Conservation (phyloP, 1,139 yeast genomes). For the Nadsonia starkeyi-henricii region DNA sequence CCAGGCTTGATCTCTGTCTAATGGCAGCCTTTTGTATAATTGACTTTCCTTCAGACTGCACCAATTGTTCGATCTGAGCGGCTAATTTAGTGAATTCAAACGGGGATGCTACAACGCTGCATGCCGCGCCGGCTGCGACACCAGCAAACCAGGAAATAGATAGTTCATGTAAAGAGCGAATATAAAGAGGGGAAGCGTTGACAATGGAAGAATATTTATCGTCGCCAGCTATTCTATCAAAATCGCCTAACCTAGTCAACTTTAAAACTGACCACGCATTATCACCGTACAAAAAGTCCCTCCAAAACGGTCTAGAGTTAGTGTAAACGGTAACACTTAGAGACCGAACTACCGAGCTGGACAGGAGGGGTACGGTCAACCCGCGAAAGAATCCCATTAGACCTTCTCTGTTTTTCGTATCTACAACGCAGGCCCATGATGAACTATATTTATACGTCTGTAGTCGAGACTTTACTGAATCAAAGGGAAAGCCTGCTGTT, state of each 20-base stretch:
- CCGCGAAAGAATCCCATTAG: slow-evolving; percentile 64
- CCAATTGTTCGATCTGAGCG: slow-evolving; percentile 47
- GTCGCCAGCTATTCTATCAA: not conserved
- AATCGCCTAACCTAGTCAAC: not conserved
- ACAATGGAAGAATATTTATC: not conserved
- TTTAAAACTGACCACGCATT: not conserved
- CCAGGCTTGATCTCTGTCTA: slow-evolving; percentile 24
- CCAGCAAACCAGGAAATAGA: slow-evolving; percentile 44
- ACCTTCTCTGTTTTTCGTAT: slow-evolving; percentile 52
- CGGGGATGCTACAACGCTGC: slow-evolving; percentile 64
- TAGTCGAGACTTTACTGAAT: slow-evolving; percentile 72
- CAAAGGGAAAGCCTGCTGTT: slow-evolving; percentile 69
- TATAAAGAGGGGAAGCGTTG: not conserved
- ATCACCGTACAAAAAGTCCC: slow-evolving; percentile 1
- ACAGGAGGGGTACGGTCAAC: slow-evolving; percentile 52
- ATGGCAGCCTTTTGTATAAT: slow-evolving; percentile 1
- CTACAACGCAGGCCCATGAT: slow-evolving; percentile 43
- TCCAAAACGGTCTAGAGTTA: slow-evolving; percentile 1
- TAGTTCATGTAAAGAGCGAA: not conserved
- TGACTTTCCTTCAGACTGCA: slow-evolving; percentile 21
- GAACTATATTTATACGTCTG: slow-evolving; percentile 59
- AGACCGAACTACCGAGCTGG: slow-evolving; percentile 53
- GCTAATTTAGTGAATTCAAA: slow-evolving; percentile 75
- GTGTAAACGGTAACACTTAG: slow-evolving; percentile 15
- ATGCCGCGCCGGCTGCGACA: slow-evolving; percentile 47